These are phyloP conservation scores for Apiospora hydei DNA, from an alignment of 2,329 filamentous ascomycete species.

Conservation along the genomic window DNA sequence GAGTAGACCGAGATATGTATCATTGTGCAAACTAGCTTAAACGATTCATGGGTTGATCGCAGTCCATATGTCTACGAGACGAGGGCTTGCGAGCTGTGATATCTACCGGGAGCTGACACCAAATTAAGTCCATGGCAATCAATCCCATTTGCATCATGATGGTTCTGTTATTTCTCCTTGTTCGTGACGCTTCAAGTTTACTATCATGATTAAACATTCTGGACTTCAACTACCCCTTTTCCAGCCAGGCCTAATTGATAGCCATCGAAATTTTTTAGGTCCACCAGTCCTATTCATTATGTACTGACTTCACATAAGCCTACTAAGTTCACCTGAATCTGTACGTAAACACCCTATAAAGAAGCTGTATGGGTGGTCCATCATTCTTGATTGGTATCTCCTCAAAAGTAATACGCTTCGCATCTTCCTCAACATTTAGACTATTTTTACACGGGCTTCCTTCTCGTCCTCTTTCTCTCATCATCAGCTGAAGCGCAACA, in stretches of 20 bases:
- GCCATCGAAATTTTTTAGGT: background rate
- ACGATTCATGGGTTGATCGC: background rate
- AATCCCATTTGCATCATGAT: background rate
- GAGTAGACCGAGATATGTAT: background rate
- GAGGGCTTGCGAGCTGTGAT: background rate
- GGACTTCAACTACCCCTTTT: background rate
- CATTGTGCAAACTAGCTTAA: background rate
- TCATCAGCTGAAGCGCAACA: constrained; percentile 1
- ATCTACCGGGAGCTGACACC: background rate
- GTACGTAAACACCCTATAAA: background rate
- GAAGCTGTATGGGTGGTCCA: background rate
- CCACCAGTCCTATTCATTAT: background rate
- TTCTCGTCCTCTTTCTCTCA: background rate
- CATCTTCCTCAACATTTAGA: background rate
- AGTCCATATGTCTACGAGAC: background rate
- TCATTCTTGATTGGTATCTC: constrained; percentile 17
- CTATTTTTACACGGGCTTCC: background rate
- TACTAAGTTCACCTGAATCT: background rate
- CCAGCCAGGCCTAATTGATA: background rate
- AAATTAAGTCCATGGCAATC: background rate
- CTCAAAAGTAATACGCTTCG: constrained; percentile 4
- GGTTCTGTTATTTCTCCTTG: background rate
- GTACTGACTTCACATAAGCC: background rate
- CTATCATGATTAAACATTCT: too few relatives aligned
- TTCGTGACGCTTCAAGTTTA: background rate